Base-by-base conservation (phyloP, 805 yeast species). In the Yamadazyma paraphyllophila region DNA sequence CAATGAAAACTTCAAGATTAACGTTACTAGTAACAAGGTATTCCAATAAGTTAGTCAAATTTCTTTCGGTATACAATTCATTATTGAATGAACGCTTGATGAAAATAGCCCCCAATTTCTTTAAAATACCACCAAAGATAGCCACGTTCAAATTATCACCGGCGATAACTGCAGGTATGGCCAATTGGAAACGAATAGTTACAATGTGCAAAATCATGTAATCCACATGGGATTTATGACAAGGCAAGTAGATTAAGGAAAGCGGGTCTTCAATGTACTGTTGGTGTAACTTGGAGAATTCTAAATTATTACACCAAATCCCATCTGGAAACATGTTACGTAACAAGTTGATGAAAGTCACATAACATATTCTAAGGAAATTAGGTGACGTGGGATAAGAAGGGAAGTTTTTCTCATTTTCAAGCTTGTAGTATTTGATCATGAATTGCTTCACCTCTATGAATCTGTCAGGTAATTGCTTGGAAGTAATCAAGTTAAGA, bases 131-230 rank as follows among this genome's bases (percentile, higher is more conserved):
- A 4, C 83, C 83, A 39, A 81, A 69, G 6, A 80, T 62, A 1
- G 83, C 78, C 37, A 81, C 80, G 53, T 81, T 80, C 55, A 81
- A 71, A 57, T 81, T 81, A 41, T 81, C 85, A n/a, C 86, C 86
- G 1, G 86, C 85, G 31, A 81, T 77, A 6, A 81, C 83, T 4
- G 74, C 61, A 1, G 86, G 86, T 9, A 73, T 59, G 3, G 83
- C 67, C 44, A 81, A 59, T 24, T 78, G 80, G 51, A 80, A 70
- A 29, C 85, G 63, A 52, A 78, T 70, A 48, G 79, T 68, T 27
- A 79, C 63, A 43, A 79, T 67, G 53, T 81, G 85, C 40, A 81
- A 55, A 44, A 81, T 74, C 41, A 81, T 78, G 57, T 81, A 81
- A 59, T 81, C 86, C 34, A 80, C 65, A 56, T 81, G 86, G 9